phyloP scores from a whole-genome alignment of 2,329 filamentous ascomycete species.

The Fusarium domesticum region DNA sequence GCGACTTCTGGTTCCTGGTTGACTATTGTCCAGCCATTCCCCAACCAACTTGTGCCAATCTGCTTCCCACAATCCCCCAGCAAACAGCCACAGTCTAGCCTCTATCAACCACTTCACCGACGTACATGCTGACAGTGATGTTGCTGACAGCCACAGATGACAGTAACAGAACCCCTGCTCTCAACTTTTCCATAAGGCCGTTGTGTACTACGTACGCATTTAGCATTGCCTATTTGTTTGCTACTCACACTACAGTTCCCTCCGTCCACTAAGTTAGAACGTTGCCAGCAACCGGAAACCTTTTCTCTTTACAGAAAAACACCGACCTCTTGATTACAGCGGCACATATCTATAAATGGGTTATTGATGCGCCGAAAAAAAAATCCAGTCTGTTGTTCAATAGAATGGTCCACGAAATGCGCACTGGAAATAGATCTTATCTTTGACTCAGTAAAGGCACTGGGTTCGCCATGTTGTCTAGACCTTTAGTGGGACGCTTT shows the following conservation, averaged over 20 bases:
- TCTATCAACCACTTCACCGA: not conserved
- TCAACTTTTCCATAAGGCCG: not conserved
- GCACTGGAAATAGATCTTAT: too few species aligned
- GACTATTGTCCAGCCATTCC: too few species aligned
- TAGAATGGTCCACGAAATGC: not conserved
- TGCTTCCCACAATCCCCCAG: too few species aligned
- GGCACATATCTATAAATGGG: not conserved
- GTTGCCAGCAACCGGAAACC: not conserved
- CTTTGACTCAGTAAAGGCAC: not conserved
- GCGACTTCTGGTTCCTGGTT: too few species aligned
- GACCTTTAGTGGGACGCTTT: constrained; percentile 4
- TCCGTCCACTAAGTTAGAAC: not conserved
- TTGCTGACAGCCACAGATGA: not conserved
- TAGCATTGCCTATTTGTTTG: not conserved
- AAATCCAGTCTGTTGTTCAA: not conserved
- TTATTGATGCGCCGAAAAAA: not conserved
- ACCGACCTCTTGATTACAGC: not conserved
- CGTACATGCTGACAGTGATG: not conserved
- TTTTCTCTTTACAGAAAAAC: not conserved
- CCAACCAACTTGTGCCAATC: too few species aligned
- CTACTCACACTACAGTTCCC: not conserved
- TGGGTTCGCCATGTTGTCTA: not conserved
- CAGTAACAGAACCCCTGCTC: not conserved
- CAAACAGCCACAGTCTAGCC: not conserved
- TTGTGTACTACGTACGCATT: not conserved